These are phyloP conservation scores for Zygosaccharomyces pseudobailii DNA, from an alignment of 1,139 yeast species.

Conservation along the genomic window DNA sequence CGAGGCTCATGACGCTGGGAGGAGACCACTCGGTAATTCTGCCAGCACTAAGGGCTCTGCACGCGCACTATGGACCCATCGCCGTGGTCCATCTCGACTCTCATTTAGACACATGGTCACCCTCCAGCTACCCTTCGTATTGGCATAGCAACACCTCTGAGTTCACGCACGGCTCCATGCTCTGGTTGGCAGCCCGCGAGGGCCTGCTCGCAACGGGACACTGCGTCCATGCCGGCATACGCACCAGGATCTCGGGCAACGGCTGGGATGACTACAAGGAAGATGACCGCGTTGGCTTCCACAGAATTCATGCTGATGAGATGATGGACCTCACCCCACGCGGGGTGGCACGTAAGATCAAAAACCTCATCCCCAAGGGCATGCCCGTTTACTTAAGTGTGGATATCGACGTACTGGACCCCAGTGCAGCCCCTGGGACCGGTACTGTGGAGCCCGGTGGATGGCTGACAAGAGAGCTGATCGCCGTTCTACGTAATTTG, in stretches of 20 bases:
- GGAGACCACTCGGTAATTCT: constrained; percentile 74
- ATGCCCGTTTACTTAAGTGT: constrained; percentile 68
- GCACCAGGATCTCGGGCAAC: constrained; percentile 61
- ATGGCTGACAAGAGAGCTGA: constrained; percentile 69
- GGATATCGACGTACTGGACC: constrained; percentile 78
- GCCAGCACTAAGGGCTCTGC: constrained; percentile 63
- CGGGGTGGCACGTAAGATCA: constrained; percentile 47
- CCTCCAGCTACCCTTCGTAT: constrained; percentile 59
- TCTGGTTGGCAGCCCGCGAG: constrained; percentile 70
- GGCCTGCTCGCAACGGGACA: constrained; percentile 50
- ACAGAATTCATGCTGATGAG: constrained; percentile 63
- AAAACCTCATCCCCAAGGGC: constrained; percentile 47
- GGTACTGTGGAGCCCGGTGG: constrained; percentile 86
- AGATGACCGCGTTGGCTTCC: constrained; percentile 60
- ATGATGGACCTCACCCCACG: constrained; percentile 57
- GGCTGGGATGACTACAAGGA: constrained; percentile 55
- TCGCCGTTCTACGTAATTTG: constrained; percentile 54
- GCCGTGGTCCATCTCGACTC: constrained; percentile 75
- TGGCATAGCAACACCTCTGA: constrained; percentile 65
- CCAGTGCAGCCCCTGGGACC: constrained; percentile 76
- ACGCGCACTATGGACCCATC: constrained; percentile 55
- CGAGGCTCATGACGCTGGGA: constrained; percentile 64
- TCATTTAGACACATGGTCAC: constrained; percentile 76
- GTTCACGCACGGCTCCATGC: constrained; percentile 75
- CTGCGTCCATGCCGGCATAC: constrained; percentile 67